Conservation (phyloP, 1,284 basidiomycete genomes). For the Trichosporon coremiiforme region DNA sequence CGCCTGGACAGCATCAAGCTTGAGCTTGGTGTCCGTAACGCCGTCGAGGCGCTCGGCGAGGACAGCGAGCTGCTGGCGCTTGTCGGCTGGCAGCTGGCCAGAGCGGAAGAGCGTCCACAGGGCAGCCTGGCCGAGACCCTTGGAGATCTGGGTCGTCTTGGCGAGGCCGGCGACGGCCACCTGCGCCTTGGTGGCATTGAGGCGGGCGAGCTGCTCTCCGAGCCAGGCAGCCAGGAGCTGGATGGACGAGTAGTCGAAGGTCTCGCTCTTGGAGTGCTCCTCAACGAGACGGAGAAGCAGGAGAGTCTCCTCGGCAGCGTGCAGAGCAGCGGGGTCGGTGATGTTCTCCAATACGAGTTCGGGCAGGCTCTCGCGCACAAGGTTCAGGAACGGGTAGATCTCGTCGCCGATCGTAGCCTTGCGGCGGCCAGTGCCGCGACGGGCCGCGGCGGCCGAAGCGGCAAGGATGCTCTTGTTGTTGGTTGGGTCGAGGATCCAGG, state of each 20-base stretch:
- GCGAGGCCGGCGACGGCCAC: conserved; percentile 37
- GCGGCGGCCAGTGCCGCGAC: conserved; percentile 35
- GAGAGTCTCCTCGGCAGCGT: conserved; percentile 19
- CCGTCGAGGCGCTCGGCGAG: conserved; percentile 22
- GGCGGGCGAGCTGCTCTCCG: conserved; percentile 37
- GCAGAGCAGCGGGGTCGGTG: not conserved
- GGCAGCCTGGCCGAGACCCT: conserved; percentile 55
- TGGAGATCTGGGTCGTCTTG: conserved; percentile 49
- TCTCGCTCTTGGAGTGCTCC: conserved; percentile 38
- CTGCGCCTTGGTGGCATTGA: conserved; percentile 26
- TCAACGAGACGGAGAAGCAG: conserved; percentile 41
- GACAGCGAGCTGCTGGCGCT: conserved; percentile 21
- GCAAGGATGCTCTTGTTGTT: conserved; percentile 44
- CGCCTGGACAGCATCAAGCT: conserved; percentile 32
- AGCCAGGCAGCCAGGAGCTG: conserved; percentile 56
- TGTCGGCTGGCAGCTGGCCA: conserved; percentile 24
- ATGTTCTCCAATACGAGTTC: conserved; percentile 10
- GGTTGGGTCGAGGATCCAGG: conserved; percentile 36
- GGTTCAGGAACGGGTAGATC: conserved; percentile 40
- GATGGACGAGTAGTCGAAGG: conserved; percentile 58
- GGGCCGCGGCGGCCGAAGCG: conserved; percentile 33
- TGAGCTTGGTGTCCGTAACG: conserved; percentile 26
- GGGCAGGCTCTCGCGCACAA: conserved; percentile 34
- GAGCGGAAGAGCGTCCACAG: conserved; percentile 57
- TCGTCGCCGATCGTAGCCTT: conserved; percentile 41